Base-by-base conservation (phyloP, 225 moss, liverwort and hornwort species). In the Thuidium tamariscinum region DNA sequence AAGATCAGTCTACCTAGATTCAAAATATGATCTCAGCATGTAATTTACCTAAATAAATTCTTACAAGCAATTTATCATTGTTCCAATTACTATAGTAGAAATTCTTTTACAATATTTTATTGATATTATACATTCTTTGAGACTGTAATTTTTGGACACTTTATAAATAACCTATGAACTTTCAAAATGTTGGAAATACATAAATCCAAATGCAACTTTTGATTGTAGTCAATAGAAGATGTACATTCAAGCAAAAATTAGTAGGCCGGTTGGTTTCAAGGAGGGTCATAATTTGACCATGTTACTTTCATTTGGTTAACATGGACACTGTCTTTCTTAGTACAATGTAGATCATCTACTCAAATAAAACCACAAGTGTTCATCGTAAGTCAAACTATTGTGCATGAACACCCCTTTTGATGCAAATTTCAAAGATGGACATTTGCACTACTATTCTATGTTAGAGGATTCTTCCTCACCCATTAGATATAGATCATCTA, bases 381-480 rank as follows among this genome's bases (percentile, higher is more conserved):
- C 37, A 22, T 13, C 1, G n/a, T n/a, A 66, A 20, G 20, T 20
- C 11, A 20, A 66, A 66, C 8, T 66, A 11, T 3, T 20, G 1
- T 5, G 0, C 30, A 30, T 7, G 13, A 61, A 3, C 30, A 30
- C 44, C 44, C 44, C 44, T 44, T 44, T 44, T 44, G 6, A 44
- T 44, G 44, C 34, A 65, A 39, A 39, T 39, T 25, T 1, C 0
- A 8, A 7, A 1, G 25, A 23, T 41, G 13, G 8, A 41, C 69
- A 41, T 41, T 15, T 26, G 5, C 15, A 14, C 15, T 26, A 25
- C 5, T 37, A 0, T 27, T 8, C 26, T 9, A 5, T 3, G 5
- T 0, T 8, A 1, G 16, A 15, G 1, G 3, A 25, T 25, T 26
- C 9, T 26, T 8, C 8, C n/a, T n/a, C n/a, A n/a, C n/a, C n/a